Percentiles rank a stretch among this genome's conserved stretches.
phyloP scores from a whole-genome alignment of 164 flowering plant genomes.

The Cinnamomum chago region DNA sequence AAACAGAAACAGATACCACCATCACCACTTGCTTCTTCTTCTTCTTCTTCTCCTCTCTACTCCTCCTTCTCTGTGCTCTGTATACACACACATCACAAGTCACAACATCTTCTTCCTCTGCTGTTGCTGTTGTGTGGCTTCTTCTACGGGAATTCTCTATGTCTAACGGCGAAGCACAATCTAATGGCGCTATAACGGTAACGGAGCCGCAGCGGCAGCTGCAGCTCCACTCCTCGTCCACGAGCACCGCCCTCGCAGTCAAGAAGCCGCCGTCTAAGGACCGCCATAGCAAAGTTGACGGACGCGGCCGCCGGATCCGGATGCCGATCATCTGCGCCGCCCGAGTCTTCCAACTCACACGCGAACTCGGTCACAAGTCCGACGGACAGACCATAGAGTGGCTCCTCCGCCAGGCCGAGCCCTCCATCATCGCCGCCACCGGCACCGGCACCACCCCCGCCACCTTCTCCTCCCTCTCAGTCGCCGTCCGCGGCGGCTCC shows the following conservation, averaged over 20 bases:
- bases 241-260: constrained; percentile 36
- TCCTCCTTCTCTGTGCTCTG: constrained; percentile 13
- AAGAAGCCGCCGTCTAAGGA: constrained; percentile 86
- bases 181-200: constrained; percentile 37
- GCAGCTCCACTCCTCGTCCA: not conserved
- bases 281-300: constrained; percentile 90
- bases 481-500: constrained; percentile 36
- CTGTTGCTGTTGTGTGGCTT: not conserved
- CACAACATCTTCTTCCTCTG: not conserved
- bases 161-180: constrained; percentile 1
- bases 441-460: constrained; percentile 91
- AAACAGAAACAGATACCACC: not conserved
- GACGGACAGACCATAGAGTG: constrained; percentile 95
- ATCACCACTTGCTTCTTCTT: not conserved
- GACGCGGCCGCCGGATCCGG: constrained; percentile 79
- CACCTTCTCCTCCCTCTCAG: constrained; percentile 60
- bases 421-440: constrained; percentile 88
- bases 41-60: not conserved
- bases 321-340: constrained; percentile 96
- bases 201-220: constrained; percentile 23
- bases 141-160: not conserved
- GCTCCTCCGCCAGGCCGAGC: constrained; percentile 95
- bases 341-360: constrained; percentile 76
- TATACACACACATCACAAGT: too few relatives aligned
- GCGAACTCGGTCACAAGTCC: constrained; percentile 83